Percentiles rank a stretch among this genome's conserved stretches.
Evolutionary conservation across 1,139 yeast species (phyloP).

Genomic region (Yamadazyma aaseri): DNA sequence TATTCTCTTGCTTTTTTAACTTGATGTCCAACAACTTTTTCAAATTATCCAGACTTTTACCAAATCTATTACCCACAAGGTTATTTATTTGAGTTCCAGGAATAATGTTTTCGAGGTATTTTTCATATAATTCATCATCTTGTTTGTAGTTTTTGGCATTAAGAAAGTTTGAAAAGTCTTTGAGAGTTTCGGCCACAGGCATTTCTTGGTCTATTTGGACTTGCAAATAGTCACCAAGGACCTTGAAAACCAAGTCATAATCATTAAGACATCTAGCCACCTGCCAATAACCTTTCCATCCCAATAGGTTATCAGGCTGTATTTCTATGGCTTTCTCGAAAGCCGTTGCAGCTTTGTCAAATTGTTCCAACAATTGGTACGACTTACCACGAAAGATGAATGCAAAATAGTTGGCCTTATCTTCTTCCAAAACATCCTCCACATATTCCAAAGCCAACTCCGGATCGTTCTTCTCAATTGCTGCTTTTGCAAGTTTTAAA

Average conservation of each 20-base stretch:
- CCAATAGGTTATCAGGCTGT: slow-evolving; percentile 56
- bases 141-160: slow-evolving; percentile 31
- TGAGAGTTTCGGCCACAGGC: slow-evolving; percentile 42
- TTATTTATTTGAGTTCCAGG: slow-evolving; percentile 68
- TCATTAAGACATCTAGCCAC: slow-evolving; percentile 38
- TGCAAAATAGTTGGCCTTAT: slow-evolving; percentile 63
- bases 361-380: slow-evolving; percentile 40
- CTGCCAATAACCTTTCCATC: slow-evolving; percentile 79
- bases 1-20: slow-evolving; percentile 39
- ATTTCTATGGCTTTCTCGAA: slow-evolving; percentile 57
- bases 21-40: slow-evolving; percentile 48
- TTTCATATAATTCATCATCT: slow-evolving; percentile 35
- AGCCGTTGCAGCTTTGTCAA: slow-evolving; percentile 44
- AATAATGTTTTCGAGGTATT: slow-evolving; percentile 50
- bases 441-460: slow-evolving; percentile 55
- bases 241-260: slow-evolving; percentile 46
- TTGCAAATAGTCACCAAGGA: slow-evolving; percentile 28
- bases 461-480: slow-evolving; percentile 56
- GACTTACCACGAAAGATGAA: slow-evolving; percentile 63
- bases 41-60: slow-evolving; percentile 48
- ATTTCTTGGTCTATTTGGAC: slow-evolving; percentile 26
- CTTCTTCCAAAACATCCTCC: slow-evolving; percentile 51
- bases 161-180: slow-evolving; percentile 47
- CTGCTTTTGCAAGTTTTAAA: slow-evolving; percentile 59
- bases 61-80: slow-evolving; percentile 49